These are phyloP conservation scores for Linum lewisii DNA, from an alignment of 345 rosid genomes.

Conservation along the genomic window DNA sequence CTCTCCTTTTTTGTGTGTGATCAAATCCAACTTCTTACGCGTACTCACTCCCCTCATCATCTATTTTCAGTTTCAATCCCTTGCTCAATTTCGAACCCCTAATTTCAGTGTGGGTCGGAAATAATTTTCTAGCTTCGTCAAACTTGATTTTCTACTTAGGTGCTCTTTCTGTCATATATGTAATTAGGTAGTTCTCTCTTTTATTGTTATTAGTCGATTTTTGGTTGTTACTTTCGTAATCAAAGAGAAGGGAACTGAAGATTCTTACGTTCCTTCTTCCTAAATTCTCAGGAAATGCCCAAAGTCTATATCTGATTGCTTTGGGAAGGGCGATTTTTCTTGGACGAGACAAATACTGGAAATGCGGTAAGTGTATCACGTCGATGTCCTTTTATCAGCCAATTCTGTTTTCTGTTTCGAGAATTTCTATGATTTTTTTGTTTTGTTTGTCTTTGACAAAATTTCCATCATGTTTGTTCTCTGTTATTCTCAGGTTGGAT, in stretches of 20 bases:
- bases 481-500: constrained; percentile 12
- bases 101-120: neutral
- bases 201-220: neutral
- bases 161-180: too few species aligned
- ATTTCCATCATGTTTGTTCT: neutral
- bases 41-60: too few species aligned
- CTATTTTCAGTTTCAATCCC: too few species aligned
- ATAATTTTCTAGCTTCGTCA: too few species aligned
- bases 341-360: constrained; percentile 13
- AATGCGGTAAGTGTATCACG: constrained; percentile 14
- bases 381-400: neutral
- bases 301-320: constrained; percentile 21
- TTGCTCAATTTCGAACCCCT: too few species aligned
- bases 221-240: neutral
- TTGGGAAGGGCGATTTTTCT: constrained; percentile 5
- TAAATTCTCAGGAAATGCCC: constrained; percentile 16
- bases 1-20: too few species aligned
- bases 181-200: too few species aligned
- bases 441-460: neutral
- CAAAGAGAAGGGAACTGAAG: too few species aligned
- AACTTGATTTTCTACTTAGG: too few species aligned
- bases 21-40: too few species aligned
- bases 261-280: neutral
- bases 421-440: too few species aligned
- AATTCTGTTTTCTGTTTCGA: neutral